Conservation (phyloP, 2,329 filamentous ascomycete species). For the Amylocarpus encephaloides region DNA sequence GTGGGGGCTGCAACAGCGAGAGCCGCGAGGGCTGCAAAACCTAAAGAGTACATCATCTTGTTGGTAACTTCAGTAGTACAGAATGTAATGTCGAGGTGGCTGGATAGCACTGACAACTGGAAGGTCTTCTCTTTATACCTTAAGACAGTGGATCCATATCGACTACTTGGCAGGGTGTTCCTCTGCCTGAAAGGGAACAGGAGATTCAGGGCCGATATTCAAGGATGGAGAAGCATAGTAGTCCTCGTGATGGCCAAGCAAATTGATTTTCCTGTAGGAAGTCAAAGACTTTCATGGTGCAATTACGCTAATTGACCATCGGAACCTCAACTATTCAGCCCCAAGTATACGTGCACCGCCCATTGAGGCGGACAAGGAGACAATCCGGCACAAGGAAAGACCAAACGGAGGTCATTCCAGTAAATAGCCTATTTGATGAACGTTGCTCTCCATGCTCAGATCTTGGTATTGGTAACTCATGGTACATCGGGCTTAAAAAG, state of each 20-base stretch:
- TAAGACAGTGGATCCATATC: background rate
- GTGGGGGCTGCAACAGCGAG: conserved; percentile 18
- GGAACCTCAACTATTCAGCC: conserved; percentile 14
- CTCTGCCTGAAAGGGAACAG: conserved; percentile 21
- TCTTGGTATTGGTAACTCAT: too few species aligned
- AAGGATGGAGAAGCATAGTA: conserved; percentile 11
- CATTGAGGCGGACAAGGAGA: conserved; percentile 10
- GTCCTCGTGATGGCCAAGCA: conserved; percentile 17
- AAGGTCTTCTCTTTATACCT: conserved; percentile 14
- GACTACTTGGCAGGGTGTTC: conserved; percentile 3
- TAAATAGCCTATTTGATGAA: conserved; percentile 1
- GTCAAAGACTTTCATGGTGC: conserved; percentile 6
- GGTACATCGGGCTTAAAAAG: too few species aligned
- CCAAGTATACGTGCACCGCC: conserved; percentile 8
- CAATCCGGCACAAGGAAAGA: conserved; percentile 8
- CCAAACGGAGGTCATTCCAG: background rate
- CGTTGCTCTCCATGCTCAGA: background rate
- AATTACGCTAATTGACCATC: conserved; percentile 3
- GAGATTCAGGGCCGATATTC: conserved; percentile 18
- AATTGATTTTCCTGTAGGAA: conserved; percentile 13
- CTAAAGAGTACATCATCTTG: conserved; percentile 22
- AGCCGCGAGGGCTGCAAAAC: conserved; percentile 19
- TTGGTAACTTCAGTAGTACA: conserved; percentile 4
- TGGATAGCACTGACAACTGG: background rate
- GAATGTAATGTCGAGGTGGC: conserved; percentile 12